These are phyloP conservation scores for Pseudopediastrum boryanum DNA, from an alignment of 139 green algal species.

Conservation along the genomic window DNA sequence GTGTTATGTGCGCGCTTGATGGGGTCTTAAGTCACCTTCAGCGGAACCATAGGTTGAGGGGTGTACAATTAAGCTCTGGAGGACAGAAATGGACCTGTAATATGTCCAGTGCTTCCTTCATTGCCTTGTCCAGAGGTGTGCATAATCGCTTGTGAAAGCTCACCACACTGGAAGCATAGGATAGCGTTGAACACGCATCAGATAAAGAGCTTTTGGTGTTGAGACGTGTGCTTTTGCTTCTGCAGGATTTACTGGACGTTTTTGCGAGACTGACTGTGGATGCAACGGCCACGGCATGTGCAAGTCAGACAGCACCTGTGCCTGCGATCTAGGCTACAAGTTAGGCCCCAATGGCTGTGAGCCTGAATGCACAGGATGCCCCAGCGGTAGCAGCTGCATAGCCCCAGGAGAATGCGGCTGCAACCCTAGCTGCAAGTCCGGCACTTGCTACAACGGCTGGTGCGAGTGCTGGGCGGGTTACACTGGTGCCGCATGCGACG, in stretches of 20 bases:
- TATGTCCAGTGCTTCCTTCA: too few species aligned
- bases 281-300: constrained; percentile 23
- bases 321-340: constrained; percentile 37
- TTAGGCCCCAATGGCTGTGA: constrained; percentile 6
- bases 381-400: not conserved
- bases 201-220: too few species aligned
- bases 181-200: too few species aligned
- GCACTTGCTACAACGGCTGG: constrained; percentile 28
- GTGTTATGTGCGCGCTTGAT: too few species aligned
- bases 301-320: constrained; percentile 9
- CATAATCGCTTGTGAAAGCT: too few species aligned
- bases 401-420: constrained; percentile 40
- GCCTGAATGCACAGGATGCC: constrained; percentile 5
- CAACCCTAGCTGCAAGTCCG: constrained; percentile 17
- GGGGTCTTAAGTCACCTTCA: too few species aligned
- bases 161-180: too few species aligned
- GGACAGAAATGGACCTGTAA: too few species aligned
- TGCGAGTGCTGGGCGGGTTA: constrained; percentile 41
- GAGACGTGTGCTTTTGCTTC: too few species aligned
- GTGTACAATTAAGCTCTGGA: too few species aligned
- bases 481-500: not conserved
- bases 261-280: constrained; percentile 29
- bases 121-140: too few species aligned
- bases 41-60: too few species aligned
- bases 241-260: constrained; percentile 15